These are phyloP conservation scores for Lipomyces spencermartinsiae DNA, from an alignment of 805 yeast genomes.

Conservation along the genomic window DNA sequence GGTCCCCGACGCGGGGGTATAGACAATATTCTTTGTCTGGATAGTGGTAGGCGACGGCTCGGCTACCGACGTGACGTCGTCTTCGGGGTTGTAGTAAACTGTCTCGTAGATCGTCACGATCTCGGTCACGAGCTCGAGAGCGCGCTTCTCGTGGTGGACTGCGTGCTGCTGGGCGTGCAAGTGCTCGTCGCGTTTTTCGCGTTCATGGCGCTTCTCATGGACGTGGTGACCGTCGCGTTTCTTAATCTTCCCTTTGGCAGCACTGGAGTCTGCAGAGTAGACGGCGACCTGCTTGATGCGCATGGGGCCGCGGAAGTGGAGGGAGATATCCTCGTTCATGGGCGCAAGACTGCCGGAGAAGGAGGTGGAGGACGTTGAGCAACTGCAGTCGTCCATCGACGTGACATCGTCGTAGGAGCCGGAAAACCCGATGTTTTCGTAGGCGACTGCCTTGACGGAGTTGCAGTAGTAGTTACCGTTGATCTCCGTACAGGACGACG, in stretches of 20 bases:
- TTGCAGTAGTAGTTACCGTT: conserved; percentile 85
- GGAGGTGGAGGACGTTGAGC: conserved; percentile 61
- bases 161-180: conserved; percentile 43
- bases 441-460: conserved; percentile 68
- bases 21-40: conserved; percentile 13
- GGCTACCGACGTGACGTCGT: conserved; percentile 41
- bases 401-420: conserved; percentile 86
- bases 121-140: conserved; percentile 68
- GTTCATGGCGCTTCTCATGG: not conserved
- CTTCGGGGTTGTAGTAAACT: conserved; percentile 41
- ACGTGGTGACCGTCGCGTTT: conserved; percentile 36
- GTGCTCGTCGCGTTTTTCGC: conserved; percentile 56
- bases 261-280: conserved; percentile 63
- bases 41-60: conserved; percentile 39
- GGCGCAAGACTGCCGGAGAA: conserved; percentile 81
- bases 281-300: conserved; percentile 85
- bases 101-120: conserved; percentile 69
- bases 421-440: conserved; percentile 78
- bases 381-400: conserved; percentile 70
- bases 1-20: conserved; percentile 27
- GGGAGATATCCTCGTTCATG: conserved; percentile 82
- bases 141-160: conserved; percentile 64
- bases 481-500: conserved; percentile 27
- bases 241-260: conserved; percentile 44
- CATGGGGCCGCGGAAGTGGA: conserved; percentile 91